Evolutionary conservation across 23 red algal species (phyloP).

Genomic region (Gracilaria caudata): DNA sequence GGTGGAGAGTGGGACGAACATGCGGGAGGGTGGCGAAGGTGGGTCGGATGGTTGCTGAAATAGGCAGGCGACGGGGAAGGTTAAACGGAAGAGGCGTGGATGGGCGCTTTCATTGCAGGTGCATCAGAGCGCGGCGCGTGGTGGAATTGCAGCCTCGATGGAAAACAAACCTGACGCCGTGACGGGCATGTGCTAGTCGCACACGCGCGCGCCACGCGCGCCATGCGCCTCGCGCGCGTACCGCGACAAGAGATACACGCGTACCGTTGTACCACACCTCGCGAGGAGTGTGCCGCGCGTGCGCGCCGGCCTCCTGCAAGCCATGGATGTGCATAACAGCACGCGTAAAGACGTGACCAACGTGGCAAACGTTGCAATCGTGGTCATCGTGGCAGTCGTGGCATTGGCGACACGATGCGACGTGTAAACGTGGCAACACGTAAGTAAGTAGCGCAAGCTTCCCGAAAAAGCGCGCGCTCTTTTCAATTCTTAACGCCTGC

Average conservation of each 20-base stretch:
- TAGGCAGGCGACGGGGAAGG: neutral
- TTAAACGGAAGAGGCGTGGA: conserved; percentile 18
- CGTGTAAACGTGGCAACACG: no score
- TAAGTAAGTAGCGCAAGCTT: no score
- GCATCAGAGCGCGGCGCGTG: neutral
- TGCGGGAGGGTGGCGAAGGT: neutral
- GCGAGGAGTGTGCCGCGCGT: neutral
- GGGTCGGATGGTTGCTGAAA: neutral
- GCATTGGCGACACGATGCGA: no score
- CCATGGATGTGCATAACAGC: no score
- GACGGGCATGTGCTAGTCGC: neutral
- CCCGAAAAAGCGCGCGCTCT: no score
- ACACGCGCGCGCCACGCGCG: neutral
- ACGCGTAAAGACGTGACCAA: no score
- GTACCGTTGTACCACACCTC: no score
- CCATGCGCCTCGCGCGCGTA: neutral
- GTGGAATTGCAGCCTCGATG: neutral
- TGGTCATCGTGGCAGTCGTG: no score
- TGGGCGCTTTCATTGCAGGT: neutral
- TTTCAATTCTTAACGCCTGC: neutral
- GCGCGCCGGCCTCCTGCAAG: neutral
- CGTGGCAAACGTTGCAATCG: no score
- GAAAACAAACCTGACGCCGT: neutral
- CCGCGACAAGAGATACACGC: neutral
- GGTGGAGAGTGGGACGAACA: no score